Evolutionary conservation across 441 rosid genomes (phyloP).

Genomic region (Metrosideros polymorpha): DNA sequence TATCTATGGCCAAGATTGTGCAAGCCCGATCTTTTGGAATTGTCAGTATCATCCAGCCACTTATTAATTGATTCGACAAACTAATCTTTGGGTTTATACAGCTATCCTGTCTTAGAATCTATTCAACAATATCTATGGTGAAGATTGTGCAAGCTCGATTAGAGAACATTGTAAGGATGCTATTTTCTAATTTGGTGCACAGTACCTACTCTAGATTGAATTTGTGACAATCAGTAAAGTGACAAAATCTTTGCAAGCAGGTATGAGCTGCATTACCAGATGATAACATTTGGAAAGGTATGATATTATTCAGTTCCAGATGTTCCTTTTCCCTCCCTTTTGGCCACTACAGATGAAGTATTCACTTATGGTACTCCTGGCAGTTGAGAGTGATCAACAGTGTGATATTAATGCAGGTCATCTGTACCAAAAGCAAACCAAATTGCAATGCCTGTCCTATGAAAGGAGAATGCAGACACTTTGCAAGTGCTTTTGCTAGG

Average conservation of each 20-base stretch:
- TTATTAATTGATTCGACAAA: not conserved
- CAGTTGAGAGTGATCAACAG: not conserved
- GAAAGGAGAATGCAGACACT: not conserved
- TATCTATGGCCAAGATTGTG: not conserved
- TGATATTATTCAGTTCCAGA: not conserved
- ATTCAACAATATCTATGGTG: slow-evolving; percentile 63
- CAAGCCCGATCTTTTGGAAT: slow-evolving; percentile 32
- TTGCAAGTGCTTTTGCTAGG: not conserved
- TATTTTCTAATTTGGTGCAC: not conserved
- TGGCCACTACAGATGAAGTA: not conserved
- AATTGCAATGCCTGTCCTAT: not conserved
- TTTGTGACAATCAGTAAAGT: not conserved
- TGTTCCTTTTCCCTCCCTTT: not conserved
- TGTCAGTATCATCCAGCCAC: slow-evolving; percentile 24
- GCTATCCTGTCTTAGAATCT: slow-evolving; percentile 56
- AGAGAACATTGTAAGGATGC: slow-evolving; percentile 36
- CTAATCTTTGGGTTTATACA: slow-evolving; percentile 5
- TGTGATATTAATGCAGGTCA: not conserved
- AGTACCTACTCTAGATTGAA: not conserved
- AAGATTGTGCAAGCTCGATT: slow-evolving; percentile 40
- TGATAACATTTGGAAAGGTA: not conserved
- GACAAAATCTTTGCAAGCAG: not conserved
- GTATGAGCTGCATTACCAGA: no score
- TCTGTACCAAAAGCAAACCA: not conserved
- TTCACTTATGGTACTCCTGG: no score